Evolutionary conservation across 495 filamentous ascomycete species (phyloP), one percentile per base, ranked within the genome.

Genomic region (Penicillium riverlandense): DNA sequence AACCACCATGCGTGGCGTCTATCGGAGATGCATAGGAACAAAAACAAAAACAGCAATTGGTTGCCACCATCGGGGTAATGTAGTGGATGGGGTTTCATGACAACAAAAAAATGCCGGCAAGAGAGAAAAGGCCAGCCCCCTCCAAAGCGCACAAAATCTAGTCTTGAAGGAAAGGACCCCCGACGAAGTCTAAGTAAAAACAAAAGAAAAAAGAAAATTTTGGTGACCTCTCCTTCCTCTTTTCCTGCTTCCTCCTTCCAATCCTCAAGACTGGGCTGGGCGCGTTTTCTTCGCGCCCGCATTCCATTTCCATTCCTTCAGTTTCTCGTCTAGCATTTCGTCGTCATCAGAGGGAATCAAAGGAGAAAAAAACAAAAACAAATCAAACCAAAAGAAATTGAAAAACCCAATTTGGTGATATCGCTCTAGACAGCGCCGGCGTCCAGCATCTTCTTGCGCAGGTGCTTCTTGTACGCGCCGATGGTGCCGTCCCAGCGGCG

Each of bases 401-500:
- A 29, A 11, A 40, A 53, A 27, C 16, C 6, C 27, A 29, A 11
- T 13, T 22, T 22, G 22, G 22, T 22, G 22, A 22, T 0, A 22
- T 22, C 22, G 41, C 28, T 27, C 69, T 72, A 77, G 54, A 75
- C 73, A 41, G 71, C 66, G 47, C 74, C 73, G 43, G 63, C 52
- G 10, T 58, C 54, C 44, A 76, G 47, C 92, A 99, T 97, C 86
- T 97, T 97, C 84, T 97, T 96, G 53, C 90, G 85, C 57, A 99
- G 79, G 69, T 95, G 78, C 66, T 91, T 89, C 87, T 99, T 99
- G 84, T 99, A 99, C 42, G 86, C 75, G 46, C 83, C 85, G 59
- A 99, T 99, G 28, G 65, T 69, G 50, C 92, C 92, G 38, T 90
- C 83, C 92, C 92, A 99, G 51, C 79, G 69, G 52, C 77, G 80